A percentile compares a stretch with the other conserved stretches of the same genome.
Evolutionary conservation across 2,329 filamentous ascomycete species (phyloP).

Genomic region (Exophiala spinifera): DNA sequence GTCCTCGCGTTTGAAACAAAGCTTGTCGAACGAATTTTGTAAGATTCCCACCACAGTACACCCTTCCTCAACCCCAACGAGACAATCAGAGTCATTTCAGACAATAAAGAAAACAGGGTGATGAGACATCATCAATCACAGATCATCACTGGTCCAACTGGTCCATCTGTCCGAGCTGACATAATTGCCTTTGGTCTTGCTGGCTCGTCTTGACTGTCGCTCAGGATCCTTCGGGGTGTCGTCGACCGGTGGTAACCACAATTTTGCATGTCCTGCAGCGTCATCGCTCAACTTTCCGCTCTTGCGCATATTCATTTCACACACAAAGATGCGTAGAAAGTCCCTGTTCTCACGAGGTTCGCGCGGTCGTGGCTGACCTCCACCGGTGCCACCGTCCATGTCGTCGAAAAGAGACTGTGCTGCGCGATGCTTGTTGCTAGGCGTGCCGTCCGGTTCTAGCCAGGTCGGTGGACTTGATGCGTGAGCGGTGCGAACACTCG

Average conservation of each 20-base stretch:
- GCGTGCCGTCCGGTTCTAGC: slow-evolving; percentile 30
- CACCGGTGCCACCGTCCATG: slow-evolving; percentile 9
- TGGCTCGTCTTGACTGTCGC: background rate
- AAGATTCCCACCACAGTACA: no score
- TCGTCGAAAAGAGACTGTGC: slow-evolving; percentile 17
- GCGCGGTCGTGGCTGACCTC: slow-evolving; percentile 49
- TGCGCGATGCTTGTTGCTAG: slow-evolving; percentile 34
- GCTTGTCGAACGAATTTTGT: no score
- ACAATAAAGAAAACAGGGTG: no score
- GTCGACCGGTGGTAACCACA: slow-evolving; percentile 59
- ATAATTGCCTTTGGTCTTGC: background rate
- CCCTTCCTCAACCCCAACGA: no score
- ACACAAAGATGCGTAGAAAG: slow-evolving; percentile 61
- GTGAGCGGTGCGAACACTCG: slow-evolving; percentile 27
- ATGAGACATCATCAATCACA: background rate
- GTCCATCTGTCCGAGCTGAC: slow-evolving; percentile 12
- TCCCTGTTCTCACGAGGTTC: slow-evolving; percentile 63
- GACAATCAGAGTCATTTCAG: background rate
- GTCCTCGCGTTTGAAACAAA: no score
- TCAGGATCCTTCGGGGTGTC: slow-evolving; percentile 11
- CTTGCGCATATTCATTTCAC: slow-evolving; percentile 67
- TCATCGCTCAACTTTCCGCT: slow-evolving; percentile 59
- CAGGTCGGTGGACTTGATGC: slow-evolving; percentile 35
- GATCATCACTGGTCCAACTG: slow-evolving; percentile 17
- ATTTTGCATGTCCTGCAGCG: slow-evolving; percentile 52